Evolutionary conservation across 2,329 filamentous ascomycete species (phyloP), one percentile per base, ranked within the genome.

Genomic region (Cercospora citrullina): DNA sequence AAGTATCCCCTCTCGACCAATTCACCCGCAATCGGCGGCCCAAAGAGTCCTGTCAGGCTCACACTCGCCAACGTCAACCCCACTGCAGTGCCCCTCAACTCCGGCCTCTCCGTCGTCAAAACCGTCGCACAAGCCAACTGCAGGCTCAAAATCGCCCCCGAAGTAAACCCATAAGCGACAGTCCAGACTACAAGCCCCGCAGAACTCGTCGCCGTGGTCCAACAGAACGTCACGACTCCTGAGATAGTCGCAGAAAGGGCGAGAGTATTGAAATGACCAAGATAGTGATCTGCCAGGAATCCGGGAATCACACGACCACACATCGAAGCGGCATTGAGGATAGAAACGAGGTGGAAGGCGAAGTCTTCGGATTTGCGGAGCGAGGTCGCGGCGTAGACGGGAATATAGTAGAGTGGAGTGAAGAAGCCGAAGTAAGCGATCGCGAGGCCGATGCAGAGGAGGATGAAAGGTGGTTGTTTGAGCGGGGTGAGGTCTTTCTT

Each of bases 41-140:
- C 71, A 39, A 74, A 72, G 2, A 75, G 62, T 3, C 65, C 69
- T 81, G 81, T 80, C 5, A 84, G 68, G 1, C 83, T 79, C 1
- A 81, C 75, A 4, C 78, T 78, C 0, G 79, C 82, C 72, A 82
- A 79, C 1, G 82, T 73, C 18, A 78, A 72, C 0, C 84, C 84
- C 8, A 84, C 77, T 0, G 81, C 80, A 1, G 80, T 76, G 0
- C 83, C 83, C 28, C 81, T 76, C 48, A 55, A 28, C 7, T 55
- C 48, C 0, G 77, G 80, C 4, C 77, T 69, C 1, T 76, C 75
- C 0, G 76, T 80, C 0, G 81, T 77, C 8, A 85, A 73, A 53
- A 82, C 79, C 0, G 79, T 80, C 0, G 81, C 82, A 67, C 83
- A 85, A 0, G 83, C 81, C 65, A 79, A 74, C 51, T 85, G 83